These are phyloP conservation scores for Aspergillus amoenus DNA, from an alignment of 2,329 filamentous ascomycete species.

Conservation along the genomic window DNA sequence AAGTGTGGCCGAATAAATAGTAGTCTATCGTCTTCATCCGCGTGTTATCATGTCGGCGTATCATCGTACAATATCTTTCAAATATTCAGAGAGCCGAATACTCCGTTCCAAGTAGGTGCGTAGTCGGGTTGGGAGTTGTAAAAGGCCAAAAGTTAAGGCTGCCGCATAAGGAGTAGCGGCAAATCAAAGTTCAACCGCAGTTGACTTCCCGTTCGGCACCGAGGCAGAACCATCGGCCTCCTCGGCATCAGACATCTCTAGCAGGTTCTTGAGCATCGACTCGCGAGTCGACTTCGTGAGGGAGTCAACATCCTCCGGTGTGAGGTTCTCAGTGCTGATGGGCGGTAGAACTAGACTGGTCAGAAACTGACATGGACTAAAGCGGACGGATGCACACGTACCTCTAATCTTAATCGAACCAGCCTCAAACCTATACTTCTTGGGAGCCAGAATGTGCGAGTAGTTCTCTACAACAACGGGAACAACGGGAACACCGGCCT, in stretches of 20 bases:
- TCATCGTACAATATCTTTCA: constrained; percentile 5
- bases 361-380: neutral
- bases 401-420: constrained; percentile 75
- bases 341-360: constrained; percentile 68
- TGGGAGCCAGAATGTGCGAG: constrained; percentile 67
- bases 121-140: no score
- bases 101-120: neutral
- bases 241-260: constrained; percentile 40
- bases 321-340: constrained; percentile 73
- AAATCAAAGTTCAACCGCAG: constrained; percentile 37
- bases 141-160: neutral
- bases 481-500: constrained; percentile 90
- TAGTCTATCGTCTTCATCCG: constrained; percentile 8
- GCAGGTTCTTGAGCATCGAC: constrained; percentile 67
- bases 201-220: constrained; percentile 27
- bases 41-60: constrained; percentile 9
- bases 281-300: constrained; percentile 68
- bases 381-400: constrained; percentile 36
- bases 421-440: constrained; percentile 63
- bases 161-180: neutral
- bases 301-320: constrained; percentile 72
- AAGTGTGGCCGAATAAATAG: neutral
- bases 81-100: neutral
- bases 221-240: constrained; percentile 19
- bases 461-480: constrained; percentile 82